Conservation (phyloP, 352 stramenopile genomes). For the Globisporangium carolinianum region DNA sequence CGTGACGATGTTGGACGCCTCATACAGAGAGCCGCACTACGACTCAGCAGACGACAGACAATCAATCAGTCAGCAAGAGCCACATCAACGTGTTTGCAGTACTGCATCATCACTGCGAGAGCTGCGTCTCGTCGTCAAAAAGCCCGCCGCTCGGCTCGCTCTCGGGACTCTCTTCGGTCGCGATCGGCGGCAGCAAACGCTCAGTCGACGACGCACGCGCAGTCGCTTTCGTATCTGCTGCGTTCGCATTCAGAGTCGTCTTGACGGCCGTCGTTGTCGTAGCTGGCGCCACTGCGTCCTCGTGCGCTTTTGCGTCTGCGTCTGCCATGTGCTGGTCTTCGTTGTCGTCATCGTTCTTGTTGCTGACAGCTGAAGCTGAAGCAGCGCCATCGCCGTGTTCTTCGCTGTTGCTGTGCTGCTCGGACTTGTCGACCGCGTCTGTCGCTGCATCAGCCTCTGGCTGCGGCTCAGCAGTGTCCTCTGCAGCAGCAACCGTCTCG, state of each 20-base stretch:
- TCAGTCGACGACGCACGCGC: background rate
- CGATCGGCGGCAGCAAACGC: slow-evolving; percentile 8
- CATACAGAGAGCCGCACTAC: background rate
- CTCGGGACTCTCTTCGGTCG: slow-evolving; percentile 13
- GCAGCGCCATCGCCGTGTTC: background rate
- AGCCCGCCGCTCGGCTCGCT: slow-evolving; percentile 18
- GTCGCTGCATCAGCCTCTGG: background rate
- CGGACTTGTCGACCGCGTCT: no score
- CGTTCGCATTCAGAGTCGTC: background rate
- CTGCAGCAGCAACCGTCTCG: background rate
- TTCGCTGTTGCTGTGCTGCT: background rate
- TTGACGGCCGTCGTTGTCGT: background rate
- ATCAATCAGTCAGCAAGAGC: no score
- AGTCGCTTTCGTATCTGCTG: background rate
- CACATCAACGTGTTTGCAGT: background rate
- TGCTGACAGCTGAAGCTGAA: background rate
- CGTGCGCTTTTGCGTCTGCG: slow-evolving; percentile 4
- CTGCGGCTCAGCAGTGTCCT: background rate
- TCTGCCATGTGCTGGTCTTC: slow-evolving; percentile 8
- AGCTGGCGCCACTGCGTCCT: background rate
- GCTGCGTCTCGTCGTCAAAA: slow-evolving; percentile 36
- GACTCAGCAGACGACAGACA: background rate
- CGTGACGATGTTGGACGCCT: no score
- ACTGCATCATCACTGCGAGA: slow-evolving; percentile 12
- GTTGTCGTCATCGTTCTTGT: slow-evolving; percentile 12